Base-by-base conservation (phyloP, 768 basidiomycete species). In the Boletus pseudo-olivaceus region DNA sequence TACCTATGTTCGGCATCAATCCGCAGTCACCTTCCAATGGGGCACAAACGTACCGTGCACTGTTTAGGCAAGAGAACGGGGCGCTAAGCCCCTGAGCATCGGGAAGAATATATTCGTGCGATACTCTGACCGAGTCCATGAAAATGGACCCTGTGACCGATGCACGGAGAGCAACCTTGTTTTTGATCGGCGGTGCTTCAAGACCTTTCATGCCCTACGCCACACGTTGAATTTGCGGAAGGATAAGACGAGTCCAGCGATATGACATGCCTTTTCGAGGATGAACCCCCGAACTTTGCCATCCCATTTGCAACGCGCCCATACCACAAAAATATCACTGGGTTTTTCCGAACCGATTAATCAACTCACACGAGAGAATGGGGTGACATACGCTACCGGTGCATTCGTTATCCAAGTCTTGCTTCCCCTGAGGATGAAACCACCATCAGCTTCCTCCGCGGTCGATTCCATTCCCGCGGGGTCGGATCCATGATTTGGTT, bases 401-500 rank as follows among this genome's bases (percentile, higher is more conserved):
- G 94, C 84, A 66, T 97, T 97, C 14, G 93, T 83, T 66, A 98
- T 98, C 96, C 96, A 98, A 0, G 93, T 98, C 77, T 98, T 98
- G 71, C 89, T 89, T 48, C 96, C 96, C 58, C 84, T 89, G 49
- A 98, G 66, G 26, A 90, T 72, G 71, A 86, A 98, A 5, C 93
- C 93, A 12, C 93, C 92, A 50, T 88, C 87, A 0, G 78, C 77
- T 69, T 97, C 92, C 57, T 83, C 83, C 11, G 93, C 96, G 27
- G 81, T 86, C 1, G 96, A 97, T 65, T 95, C 91, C 96, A 98
- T 98, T n/a, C 87, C 85, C n/a, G 86, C 87, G 15, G 95, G 95
- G 63, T 98, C 96, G 2, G 95, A 98, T 23, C 96, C 96, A 66
- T 97, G 93, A 62, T 98, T 93, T 0, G 96, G 92, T 72, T 98